Conservation (phyloP, 768 basidiomycete species). For the Phlegmacium glaucopus region DNA sequence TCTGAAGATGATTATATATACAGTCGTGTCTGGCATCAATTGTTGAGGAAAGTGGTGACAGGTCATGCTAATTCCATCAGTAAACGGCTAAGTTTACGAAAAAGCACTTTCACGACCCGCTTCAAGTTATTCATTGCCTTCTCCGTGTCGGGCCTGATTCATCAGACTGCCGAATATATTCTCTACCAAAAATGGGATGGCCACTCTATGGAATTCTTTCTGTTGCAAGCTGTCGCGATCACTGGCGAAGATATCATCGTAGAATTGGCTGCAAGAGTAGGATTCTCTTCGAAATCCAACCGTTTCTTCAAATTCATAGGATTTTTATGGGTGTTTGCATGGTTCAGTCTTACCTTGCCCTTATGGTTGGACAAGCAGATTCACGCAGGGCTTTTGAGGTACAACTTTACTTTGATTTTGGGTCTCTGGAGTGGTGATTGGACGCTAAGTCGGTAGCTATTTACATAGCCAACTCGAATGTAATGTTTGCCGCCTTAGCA, state of each 20-base stretch:
- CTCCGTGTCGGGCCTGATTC: conserved; percentile 33
- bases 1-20: conserved; percentile 6
- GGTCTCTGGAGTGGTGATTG: too few species aligned
- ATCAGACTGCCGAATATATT: conserved; percentile 7
- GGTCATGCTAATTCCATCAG: conserved; percentile 24
- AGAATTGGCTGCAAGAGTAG: neutral
- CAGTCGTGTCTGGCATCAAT: conserved; percentile 32
- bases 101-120: conserved; percentile 20
- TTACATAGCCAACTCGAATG: too few species aligned
- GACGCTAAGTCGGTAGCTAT: too few species aligned
- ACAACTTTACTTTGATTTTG: too few species aligned
- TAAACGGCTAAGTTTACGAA: conserved; percentile 20
- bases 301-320: neutral
- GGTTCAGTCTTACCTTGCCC: neutral
- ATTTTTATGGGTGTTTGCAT: neutral
- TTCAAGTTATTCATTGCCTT: conserved; percentile 34
- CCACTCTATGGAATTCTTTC: neutral
- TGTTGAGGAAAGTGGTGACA: conserved; percentile 25
- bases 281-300: neutral
- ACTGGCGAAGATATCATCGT: neutral
- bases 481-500: too few species aligned
- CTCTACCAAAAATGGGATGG: neutral
- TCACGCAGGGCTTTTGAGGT: too few species aligned
- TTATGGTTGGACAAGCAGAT: neutral
- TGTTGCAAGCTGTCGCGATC: conserved; percentile 1